phyloP scores from a whole-genome alignment of 768 basidiomycete genomes.

The Boletus reticulatus region DNA sequence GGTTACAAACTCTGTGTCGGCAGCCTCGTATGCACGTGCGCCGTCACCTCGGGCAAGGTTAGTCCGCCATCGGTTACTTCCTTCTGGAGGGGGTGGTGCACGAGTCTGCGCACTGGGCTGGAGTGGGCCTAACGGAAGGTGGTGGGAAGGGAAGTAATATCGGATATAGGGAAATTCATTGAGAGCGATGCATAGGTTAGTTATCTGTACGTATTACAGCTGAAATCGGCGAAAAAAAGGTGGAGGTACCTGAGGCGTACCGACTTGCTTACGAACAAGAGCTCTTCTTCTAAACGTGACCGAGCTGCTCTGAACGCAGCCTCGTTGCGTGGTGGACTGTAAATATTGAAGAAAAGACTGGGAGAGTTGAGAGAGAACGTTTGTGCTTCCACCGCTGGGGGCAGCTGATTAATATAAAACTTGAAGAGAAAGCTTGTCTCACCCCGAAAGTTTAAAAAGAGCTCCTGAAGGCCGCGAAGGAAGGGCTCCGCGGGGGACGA shows the following conservation, averaged over 20 bases:
- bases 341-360: conserved; percentile 82
- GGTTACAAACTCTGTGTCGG: conserved; percentile 73
- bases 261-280: conserved; percentile 70
- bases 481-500: conserved; percentile 74
- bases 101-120: conserved; percentile 64
- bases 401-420: conserved; percentile 7
- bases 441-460: conserved; percentile 95
- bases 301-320: conserved; percentile 64
- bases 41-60: conserved; percentile 73
- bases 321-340: conserved; percentile 77
- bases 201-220: conserved; percentile 49
- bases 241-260: conserved; percentile 34
- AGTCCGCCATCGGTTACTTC: conserved; percentile 72
- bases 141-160: conserved; percentile 84
- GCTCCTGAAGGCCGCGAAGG: conserved; percentile 76
- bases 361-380: conserved; percentile 80
- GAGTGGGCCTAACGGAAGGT: conserved; percentile 81
- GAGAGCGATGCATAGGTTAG: conserved; percentile 85
- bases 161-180: conserved; percentile 93
- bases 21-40: conserved; percentile 65
- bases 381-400: conserved; percentile 79
- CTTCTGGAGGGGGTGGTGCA: conserved; percentile 63
- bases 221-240: not conserved
- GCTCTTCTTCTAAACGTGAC: conserved; percentile 82
- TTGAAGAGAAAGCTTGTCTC: conserved; percentile 27